Evolutionary conservation across 768 basidiomycete species (phyloP), one percentile per base, ranked within the genome.

Genomic region (Boletus barrowsii): DNA sequence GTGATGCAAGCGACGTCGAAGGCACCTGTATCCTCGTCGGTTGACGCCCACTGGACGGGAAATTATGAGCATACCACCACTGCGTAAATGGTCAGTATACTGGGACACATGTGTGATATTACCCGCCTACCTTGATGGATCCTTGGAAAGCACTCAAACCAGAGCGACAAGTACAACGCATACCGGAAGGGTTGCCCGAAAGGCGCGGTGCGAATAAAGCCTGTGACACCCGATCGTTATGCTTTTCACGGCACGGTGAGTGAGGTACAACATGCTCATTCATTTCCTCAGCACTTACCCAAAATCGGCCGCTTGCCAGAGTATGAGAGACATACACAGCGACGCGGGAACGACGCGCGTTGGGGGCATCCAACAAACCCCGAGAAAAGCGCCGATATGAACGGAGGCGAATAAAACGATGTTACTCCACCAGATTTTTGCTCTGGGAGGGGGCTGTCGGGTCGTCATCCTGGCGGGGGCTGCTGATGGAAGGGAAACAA

Each of bases 211-310:
- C 3, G 54, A 48, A 30, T 57, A 57, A 1, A 57, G 36, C 15
- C 56, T 57, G 15, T 57, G 56, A 33, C 56, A 56, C n/a, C 56
- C 54, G 14, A 57, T 56, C 0, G 56, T 57, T n/a, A 56, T 42
- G 11, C 56, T 57, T 43, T 48, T 18, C 36, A 48, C 39, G 11
- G 15, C 9, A 17, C 35, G 41, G 53, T 56, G 42, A 56, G 56
- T 22, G 41, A 22, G 22, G 36, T 15, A 15, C 17, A 14, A 15
- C 8, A 36, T 13, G 22, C 24, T 20, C 54, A 40, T 15, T 30
- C 30, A 17, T 37, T 24, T 5, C 17, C 37, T 49, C 20, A 36
- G 42, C 18, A 26, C 56, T 56, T 32, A 57, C 56, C 56, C 56
- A 43, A 56, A 56, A n/a, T 43, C 40, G 0, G 54, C 54, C 11